Percentiles rank a stretch among this genome's conserved stretches.
Evolutionary conservation across 2,329 filamentous ascomycete genomes (phyloP).

Genomic region (Aspergillus japonicus): DNA sequence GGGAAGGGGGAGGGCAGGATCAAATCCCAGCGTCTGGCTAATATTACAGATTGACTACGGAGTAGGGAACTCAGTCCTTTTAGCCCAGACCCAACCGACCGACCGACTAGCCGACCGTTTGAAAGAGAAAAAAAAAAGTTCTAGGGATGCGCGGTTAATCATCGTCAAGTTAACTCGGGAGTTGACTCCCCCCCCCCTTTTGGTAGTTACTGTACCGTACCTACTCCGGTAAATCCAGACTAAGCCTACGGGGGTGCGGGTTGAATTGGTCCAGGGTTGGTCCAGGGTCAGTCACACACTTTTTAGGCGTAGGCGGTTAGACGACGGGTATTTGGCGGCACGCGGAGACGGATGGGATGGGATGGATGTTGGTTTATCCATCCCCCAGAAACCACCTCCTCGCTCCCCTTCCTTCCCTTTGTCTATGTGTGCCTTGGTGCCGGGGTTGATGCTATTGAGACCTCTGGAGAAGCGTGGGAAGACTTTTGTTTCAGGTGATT

Average conservation of each 20-base stretch:
- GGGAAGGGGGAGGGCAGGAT: no score
- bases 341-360: neutral
- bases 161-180: neutral
- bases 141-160: conserved; percentile 4
- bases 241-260: neutral
- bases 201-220: neutral
- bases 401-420: no score
- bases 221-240: neutral
- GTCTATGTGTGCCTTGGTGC: neutral
- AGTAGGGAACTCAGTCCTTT: no score
- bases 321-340: no score
- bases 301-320: no score
- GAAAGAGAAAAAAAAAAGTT: neutral
- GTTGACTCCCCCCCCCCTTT: no score
- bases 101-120: neutral
- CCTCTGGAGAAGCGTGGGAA: neutral
- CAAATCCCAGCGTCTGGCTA: no score
- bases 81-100: neutral
- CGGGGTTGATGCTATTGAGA: neutral
- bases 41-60: no score
- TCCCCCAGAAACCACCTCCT: no score
- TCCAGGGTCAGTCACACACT: no score
- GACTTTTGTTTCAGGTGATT: neutral
- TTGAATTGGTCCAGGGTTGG: no score
- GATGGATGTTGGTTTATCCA: neutral